A percentile compares a stretch with the other conserved stretches of the same genome.
phyloP scores from a whole-genome alignment of 352 stramenopile species.

The Phytophthora hybrid region DNA sequence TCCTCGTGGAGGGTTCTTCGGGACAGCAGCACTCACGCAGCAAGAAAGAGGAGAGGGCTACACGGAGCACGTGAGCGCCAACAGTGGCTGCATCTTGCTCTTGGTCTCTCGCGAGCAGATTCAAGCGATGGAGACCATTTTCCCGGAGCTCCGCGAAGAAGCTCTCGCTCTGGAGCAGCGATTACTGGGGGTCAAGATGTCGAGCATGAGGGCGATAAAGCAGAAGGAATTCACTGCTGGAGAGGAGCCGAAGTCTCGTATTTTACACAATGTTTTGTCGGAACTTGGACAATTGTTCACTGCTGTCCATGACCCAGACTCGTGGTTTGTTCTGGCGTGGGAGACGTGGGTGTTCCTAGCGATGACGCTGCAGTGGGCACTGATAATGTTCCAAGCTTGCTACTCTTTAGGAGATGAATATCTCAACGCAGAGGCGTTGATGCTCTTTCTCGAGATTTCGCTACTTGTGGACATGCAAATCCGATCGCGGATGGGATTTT shows the following conservation, averaged over 20 bases:
- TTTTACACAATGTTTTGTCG: conserved; percentile 6
- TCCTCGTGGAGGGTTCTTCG: conserved; percentile 57
- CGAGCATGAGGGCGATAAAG: conserved; percentile 11
- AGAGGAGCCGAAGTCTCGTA: not conserved
- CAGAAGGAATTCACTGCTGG: not conserved
- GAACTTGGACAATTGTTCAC: not conserved
- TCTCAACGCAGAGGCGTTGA: conserved; percentile 27
- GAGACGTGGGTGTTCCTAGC: conserved; percentile 67
- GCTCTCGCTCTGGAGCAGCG: conserved; percentile 55
- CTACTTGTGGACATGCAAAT: conserved; percentile 70
- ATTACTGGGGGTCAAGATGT: conserved; percentile 47
- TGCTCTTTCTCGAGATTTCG: conserved; percentile 48
- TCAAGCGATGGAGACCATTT: conserved; percentile 56
- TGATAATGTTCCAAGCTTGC: conserved; percentile 61
- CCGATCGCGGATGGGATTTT: conserved; percentile 61
- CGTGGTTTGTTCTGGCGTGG: conserved; percentile 55
- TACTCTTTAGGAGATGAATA: conserved; percentile 28
- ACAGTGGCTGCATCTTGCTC: conserved; percentile 63
- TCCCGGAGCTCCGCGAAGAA: conserved; percentile 55
- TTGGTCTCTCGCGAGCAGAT: conserved; percentile 62
- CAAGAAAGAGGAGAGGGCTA: conserved; percentile 58
- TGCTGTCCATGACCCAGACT: conserved; percentile 54
- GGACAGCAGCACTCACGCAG: conserved; percentile 49
- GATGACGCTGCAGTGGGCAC: conserved; percentile 61
- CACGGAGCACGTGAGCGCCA: conserved; percentile 57